Conservation (phyloP, 257 asterid genomes). For the Lycium barbarum region DNA sequence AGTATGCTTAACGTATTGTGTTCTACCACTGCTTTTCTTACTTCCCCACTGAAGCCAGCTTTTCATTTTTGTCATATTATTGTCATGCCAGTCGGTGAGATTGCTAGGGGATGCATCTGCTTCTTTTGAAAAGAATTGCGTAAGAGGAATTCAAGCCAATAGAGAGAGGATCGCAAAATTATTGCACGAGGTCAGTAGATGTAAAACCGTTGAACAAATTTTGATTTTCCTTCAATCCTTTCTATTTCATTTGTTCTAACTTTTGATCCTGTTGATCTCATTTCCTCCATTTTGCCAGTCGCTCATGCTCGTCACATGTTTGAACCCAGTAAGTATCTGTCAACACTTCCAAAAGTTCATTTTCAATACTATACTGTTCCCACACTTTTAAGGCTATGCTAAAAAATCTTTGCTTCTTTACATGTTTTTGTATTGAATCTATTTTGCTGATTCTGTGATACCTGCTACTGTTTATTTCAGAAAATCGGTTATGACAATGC, state of each 20-base stretch:
- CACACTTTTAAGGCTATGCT: background rate
- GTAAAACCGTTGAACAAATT: constrained; percentile 10
- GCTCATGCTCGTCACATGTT: constrained; percentile 94
- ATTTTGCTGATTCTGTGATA: constrained; percentile 4
- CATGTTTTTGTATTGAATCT: background rate
- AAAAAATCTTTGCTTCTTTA: background rate
- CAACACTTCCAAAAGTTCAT: background rate
- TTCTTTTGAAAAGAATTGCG: constrained; percentile 93
- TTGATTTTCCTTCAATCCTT: background rate
- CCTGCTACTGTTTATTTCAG: constrained; percentile 50
- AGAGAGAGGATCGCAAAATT: constrained; percentile 77
- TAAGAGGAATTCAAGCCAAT: constrained; percentile 89
- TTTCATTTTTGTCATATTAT: background rate
- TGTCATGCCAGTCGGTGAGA: constrained; percentile 64
- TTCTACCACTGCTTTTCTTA: background rate
- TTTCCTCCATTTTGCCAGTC: constrained; percentile 63
- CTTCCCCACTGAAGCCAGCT: background rate
- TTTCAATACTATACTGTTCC: background rate
- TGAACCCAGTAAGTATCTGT: constrained; percentile 77
- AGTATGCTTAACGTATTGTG: background rate
- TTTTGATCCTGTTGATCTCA: constrained; percentile 12
- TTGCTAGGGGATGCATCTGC: constrained; percentile 89
- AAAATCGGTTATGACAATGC: constrained; percentile 97
- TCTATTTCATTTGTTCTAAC: background rate
- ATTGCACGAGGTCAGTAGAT: constrained; percentile 75